phyloP scores from a whole-genome alignment of 2,329 filamentous ascomycete genomes.

The Fusarium temperatum region DNA sequence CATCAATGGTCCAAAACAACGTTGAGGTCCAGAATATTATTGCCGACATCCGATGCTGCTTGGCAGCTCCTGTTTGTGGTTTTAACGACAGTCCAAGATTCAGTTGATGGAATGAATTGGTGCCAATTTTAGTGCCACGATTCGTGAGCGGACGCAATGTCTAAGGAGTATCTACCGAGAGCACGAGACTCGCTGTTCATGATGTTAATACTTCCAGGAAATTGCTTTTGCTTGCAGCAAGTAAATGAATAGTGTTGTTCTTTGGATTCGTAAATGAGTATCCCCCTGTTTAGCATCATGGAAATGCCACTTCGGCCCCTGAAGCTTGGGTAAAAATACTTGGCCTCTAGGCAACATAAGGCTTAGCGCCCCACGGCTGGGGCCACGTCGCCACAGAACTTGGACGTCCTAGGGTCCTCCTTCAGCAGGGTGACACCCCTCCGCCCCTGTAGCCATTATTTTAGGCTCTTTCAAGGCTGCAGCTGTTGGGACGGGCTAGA shows the following conservation, averaged over 20 bases:
- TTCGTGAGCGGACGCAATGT: background rate
- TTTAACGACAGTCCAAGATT: constrained; percentile 9
- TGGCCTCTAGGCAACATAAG: background rate
- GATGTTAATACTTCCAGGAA: background rate
- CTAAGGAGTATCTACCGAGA: background rate
- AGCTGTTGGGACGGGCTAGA: constrained; percentile 4
- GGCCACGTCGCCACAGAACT: constrained; percentile 34
- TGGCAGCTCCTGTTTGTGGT: constrained; percentile 11
- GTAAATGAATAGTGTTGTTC: background rate
- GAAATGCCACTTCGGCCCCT: constrained; percentile 19
- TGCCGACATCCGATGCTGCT: constrained; percentile 29
- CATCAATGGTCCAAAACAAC: constrained; percentile 48
- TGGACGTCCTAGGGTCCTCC: background rate
- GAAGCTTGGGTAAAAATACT: constrained; percentile 25
- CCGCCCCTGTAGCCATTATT: constrained; percentile 24
- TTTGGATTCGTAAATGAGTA: background rate
- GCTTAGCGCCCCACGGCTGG: constrained; percentile 25
- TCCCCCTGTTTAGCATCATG: constrained; percentile 20
- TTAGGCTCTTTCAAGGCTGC: constrained; percentile 4
- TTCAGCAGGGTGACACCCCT: constrained; percentile 10
- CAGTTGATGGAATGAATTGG: constrained; percentile 10
- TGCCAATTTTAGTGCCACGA: background rate
- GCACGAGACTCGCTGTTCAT: background rate
- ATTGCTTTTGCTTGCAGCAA: constrained; percentile 1
- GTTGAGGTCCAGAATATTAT: constrained; percentile 22